Evolutionary conservation across 2,329 filamentous ascomycete genomes (phyloP).

Genomic region (Clarireedia hainanense): DNA sequence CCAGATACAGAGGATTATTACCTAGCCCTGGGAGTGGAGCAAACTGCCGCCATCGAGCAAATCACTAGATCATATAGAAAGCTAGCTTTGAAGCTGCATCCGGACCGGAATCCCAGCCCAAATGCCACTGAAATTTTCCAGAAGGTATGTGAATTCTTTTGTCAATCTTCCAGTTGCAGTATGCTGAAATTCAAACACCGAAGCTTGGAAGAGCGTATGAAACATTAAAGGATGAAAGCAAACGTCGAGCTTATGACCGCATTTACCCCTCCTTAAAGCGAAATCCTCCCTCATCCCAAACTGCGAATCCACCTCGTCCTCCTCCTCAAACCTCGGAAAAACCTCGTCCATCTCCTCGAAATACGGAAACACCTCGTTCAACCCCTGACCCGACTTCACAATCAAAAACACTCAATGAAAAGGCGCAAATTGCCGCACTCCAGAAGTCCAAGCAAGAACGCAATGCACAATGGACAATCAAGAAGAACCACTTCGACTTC

Average conservation of each 20-base stretch:
- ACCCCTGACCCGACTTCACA: too few species aligned
- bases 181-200: background rate
- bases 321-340: too few species aligned
- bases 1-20: constrained; percentile 30
- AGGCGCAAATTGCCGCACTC: constrained; percentile 24
- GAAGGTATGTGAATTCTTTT: constrained; percentile 22
- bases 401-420: constrained; percentile 15
- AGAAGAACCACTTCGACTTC: constrained; percentile 19
- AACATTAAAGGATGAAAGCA: constrained; percentile 28
- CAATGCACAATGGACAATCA: constrained; percentile 22
- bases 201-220: constrained; percentile 32
- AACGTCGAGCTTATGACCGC: constrained; percentile 29
- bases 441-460: constrained; percentile 28
- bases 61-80: constrained; percentile 29
- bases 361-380: background rate
- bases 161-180: background rate
- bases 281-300: background rate
- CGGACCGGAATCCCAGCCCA: constrained; percentile 27
- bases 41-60: constrained; percentile 22
- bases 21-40: constrained; percentile 26
- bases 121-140: constrained; percentile 32
- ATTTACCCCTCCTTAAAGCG: constrained; percentile 20
- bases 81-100: constrained; percentile 32
- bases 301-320: background rate
- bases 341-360: background rate